Evolutionary conservation across 2,329 filamentous ascomycete species (phyloP), one percentile per base, ranked within the genome.

Genomic region (Furcasterigmium sp.): DNA sequence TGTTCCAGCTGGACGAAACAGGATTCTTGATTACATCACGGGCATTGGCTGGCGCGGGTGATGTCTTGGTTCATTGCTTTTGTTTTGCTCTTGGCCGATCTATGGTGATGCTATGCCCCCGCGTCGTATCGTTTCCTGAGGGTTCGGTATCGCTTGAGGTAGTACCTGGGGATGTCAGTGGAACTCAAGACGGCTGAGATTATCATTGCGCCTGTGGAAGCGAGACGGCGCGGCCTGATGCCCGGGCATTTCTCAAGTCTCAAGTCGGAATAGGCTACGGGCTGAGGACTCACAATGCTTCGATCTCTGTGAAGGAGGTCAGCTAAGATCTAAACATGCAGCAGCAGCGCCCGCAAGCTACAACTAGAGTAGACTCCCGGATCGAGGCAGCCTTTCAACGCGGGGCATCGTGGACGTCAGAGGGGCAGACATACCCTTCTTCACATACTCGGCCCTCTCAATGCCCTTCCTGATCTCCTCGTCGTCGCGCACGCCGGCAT

Each of bases 81-180:
- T 19, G 18, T 37, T n/a, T 37, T 18, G 8, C 32, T 9, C 19
- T 6, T 15, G 34, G n/a, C 7, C 19, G 2, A 18, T 36, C 19
- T 36, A 17, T 13, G 6, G 7, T 17, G 18, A 4, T 28, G 10
- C 44, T 23, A 50, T 10, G 48, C 46, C 14, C 41, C 48, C 10
- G 46, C 45, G 8, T 48, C 76, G 67, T 96, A 96, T 59, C 88
- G 76, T 68, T 93, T 84, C 57, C 85, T 83, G 56, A 96, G 68
- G 20, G 87, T 82, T 54, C 91, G 84, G 69, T 96, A 96, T 61
- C 87, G 80, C 72, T 94, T 95, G 56, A 96, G 73, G 69, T 93
- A 95, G 65, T 95, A 94, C 61, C 88, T 94, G 61, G 49, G 49
- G 46, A 39, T 10, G 18, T 47, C 47, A 50, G 43, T 39, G 37